Percentiles rank a stretch among this genome's conserved stretches.
phyloP scores from a whole-genome alignment of 352 stramenopile species.

The Globisporangium recalcitrans region DNA sequence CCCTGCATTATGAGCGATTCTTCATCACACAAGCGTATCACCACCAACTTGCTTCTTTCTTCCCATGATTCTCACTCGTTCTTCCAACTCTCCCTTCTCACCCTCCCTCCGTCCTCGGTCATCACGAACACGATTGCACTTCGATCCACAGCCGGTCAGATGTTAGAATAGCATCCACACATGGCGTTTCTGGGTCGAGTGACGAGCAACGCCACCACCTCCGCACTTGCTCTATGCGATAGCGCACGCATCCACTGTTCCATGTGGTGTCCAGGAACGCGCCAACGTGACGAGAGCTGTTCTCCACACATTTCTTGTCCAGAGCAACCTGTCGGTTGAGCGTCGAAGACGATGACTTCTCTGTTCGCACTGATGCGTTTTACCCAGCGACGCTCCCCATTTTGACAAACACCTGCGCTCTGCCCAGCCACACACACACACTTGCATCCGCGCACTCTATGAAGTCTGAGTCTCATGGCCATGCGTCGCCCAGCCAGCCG shows the following conservation, averaged over 20 bases:
- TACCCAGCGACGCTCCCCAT: neutral
- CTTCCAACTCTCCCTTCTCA: too few species aligned
- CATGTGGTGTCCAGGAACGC: neutral
- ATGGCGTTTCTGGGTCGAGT: neutral
- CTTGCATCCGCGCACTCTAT: neutral
- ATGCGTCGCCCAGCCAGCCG: neutral
- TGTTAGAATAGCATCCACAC: too few species aligned
- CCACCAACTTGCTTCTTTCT: too few species aligned
- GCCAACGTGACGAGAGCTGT: neutral
- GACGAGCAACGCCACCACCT: neutral
- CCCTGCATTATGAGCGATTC: too few species aligned
- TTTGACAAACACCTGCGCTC: neutral
- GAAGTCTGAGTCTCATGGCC: neutral
- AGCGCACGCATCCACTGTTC: neutral
- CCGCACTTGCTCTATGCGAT: neutral
- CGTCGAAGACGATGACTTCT: neutral
- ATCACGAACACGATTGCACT: neutral
- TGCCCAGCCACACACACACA: neutral
- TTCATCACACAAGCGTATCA: too few species aligned
- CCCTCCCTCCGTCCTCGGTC: too few species aligned
- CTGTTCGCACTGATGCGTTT: neutral
- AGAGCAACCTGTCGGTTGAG: neutral
- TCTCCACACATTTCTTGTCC: neutral
- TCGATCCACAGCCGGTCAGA: neutral
- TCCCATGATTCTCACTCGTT: too few species aligned